Evolutionary conservation across 2,329 filamentous ascomycete genomes (phyloP), one percentile per base, ranked within the genome.

Genomic region (Fusarium sp.): DNA sequence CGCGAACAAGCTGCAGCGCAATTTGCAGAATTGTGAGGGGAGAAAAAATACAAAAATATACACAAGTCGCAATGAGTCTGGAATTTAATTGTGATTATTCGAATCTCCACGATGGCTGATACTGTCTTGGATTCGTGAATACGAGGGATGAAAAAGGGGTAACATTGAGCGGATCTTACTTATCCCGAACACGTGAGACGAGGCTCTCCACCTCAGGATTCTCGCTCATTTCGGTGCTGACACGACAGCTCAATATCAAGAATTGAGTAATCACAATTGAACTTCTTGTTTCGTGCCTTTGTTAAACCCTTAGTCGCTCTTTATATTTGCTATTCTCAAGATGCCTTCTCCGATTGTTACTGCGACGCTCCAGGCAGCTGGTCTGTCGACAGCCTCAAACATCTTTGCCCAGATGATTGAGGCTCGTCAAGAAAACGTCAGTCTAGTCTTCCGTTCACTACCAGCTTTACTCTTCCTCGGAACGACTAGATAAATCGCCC

Each of bases 341-440:
- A 84, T 84, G 83, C 81, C 79, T 46, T 85, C 85, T 38, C 84
- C 83, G 4, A 85, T 88, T 66, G 77, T 83, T 48, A 82, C 81
- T 64, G 85, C 86, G 54, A 87, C 86, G 31, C 69, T 88, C 33
- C 86, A 88, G 74, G 84, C 87, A 20, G 81, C 83, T 9, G 75
- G 80, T 42, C 80, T 89, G 11, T 86, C 86, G 22, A 83, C 83
- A 7, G 78, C 79, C 17, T 88, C 86, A 33, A 89, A 89, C 71
- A 74, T 88, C 40, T 77, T 86, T 51, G 86, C 87, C 24, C 87
- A 89, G 72, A 77, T 83, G 33, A 83, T 88, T 68, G 80, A 84
- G 39, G 81, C 86, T 17, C 85, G 84, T 68, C 81, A 81, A 61
- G 76, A 81, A 58, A 74, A 79, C 63, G 84, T 85, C 15, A 68